Percentiles rank a stretch among this genome's conserved stretches.
Conservation (phyloP, 768 basidiomycete genomes). For the Xanthoconium stramineum region DNA sequence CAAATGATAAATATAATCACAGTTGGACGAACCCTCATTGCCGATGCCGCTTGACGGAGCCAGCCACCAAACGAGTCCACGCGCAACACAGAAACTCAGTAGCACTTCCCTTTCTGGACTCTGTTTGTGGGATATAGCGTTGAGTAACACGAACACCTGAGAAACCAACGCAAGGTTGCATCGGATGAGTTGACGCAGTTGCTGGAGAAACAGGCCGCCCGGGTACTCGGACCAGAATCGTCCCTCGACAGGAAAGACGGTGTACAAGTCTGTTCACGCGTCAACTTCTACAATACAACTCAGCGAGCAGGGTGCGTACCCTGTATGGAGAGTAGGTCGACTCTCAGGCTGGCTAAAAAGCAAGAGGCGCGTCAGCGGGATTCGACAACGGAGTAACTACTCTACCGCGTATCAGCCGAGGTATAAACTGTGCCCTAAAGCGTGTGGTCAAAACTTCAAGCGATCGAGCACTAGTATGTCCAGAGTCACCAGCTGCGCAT, state of each 20-base stretch:
- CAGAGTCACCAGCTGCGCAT: background rate
- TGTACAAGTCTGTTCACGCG: constrained; percentile 11
- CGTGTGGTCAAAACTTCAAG: constrained; percentile 25
- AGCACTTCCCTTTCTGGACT: constrained; percentile 31
- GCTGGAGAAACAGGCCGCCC: constrained; percentile 32
- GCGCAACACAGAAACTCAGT: constrained; percentile 25
- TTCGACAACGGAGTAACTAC: background rate
- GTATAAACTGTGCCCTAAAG: constrained; percentile 39
- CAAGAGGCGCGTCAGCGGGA: constrained; percentile 7
- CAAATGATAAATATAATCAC: background rate
- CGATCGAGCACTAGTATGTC: constrained; percentile 17
- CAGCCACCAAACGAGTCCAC: constrained; percentile 30
- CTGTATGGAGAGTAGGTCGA: constrained; percentile 20
- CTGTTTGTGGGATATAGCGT: constrained; percentile 12
- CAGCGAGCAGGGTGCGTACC: constrained; percentile 6
- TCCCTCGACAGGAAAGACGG: constrained; percentile 12
- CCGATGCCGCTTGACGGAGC: constrained; percentile 35
- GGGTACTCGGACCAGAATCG: constrained; percentile 35
- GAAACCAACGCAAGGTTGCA: constrained; percentile 23
- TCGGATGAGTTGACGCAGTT: constrained; percentile 22
- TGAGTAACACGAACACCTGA: constrained; percentile 23
- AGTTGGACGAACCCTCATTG: constrained; percentile 30
- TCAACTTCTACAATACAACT: background rate
- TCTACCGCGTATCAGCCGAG: constrained; percentile 37
- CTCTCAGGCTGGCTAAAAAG: constrained; percentile 22